phyloP scores from a whole-genome alignment of 129 eudicot genomes.

The Helianthus tuberosus region DNA sequence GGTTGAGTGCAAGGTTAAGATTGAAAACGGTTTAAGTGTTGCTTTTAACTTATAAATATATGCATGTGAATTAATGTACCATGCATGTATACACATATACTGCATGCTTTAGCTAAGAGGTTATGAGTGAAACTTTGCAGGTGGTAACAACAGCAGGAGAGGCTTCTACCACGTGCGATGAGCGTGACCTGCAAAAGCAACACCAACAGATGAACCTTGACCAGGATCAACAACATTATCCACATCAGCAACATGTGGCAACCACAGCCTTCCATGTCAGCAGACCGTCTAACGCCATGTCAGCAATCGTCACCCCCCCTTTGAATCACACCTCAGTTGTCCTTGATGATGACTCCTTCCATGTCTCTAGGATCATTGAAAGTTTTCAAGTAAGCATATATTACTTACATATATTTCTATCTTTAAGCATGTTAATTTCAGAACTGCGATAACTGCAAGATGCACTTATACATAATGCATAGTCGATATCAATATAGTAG shows the following conservation, averaged over 20 bases:
- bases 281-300: conserved; percentile 69
- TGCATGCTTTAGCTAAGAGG: neutral
- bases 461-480: too few relatives aligned
- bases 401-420: neutral
- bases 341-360: conserved; percentile 69
- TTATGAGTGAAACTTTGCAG: conserved; percentile 41
- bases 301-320: conserved; percentile 63
- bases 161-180: conserved; percentile 69
- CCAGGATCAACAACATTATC: conserved; percentile 37
- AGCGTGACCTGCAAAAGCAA: conserved; percentile 52
- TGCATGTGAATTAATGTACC: neutral
- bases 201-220: conserved; percentile 44
- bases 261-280: conserved; percentile 71
- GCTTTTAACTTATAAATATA: neutral
- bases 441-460: too few relatives aligned
- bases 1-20: too few relatives aligned
- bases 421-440: too few relatives aligned
- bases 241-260: conserved; percentile 43
- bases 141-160: conserved; percentile 65
- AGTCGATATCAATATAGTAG: too few relatives aligned
- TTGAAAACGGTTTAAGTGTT: too few relatives aligned
- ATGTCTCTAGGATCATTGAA: conserved; percentile 67
- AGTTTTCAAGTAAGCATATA: conserved; percentile 61
- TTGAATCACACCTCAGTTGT: conserved; percentile 68
- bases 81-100: conserved; percentile 15